Percentiles rank a stretch among this genome's conserved stretches.
phyloP scores from a whole-genome alignment of 2,329 filamentous ascomycete species.

The Fusarium musae region DNA sequence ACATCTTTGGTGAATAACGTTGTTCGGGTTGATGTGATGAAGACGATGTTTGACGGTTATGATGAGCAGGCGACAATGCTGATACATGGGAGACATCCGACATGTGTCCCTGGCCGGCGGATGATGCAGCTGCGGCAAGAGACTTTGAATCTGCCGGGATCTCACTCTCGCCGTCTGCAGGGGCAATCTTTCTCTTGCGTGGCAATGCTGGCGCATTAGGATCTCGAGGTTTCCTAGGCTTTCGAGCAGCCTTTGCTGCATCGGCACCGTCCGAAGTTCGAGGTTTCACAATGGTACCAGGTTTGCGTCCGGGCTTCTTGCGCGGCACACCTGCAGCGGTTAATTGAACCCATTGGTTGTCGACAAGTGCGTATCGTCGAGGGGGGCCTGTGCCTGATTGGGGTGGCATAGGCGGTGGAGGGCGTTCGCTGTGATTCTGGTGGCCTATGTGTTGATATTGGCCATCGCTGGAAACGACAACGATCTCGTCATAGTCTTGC shows the following conservation, averaged over 20 bases:
- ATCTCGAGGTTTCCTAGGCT: slow-evolving; percentile 67
- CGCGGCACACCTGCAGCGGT: slow-evolving; percentile 68
- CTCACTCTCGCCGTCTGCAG: slow-evolving; percentile 53
- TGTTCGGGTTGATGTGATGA: slow-evolving; percentile 43
- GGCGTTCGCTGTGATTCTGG: slow-evolving; percentile 32
- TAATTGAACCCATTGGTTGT: slow-evolving; percentile 59
- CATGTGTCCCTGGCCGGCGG: slow-evolving; percentile 36
- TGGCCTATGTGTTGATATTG: slow-evolving; percentile 40
- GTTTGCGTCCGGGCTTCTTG: slow-evolving; percentile 74
- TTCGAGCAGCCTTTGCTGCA: slow-evolving; percentile 58
- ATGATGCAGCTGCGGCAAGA: slow-evolving; percentile 45
- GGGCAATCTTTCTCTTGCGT: slow-evolving; percentile 65
- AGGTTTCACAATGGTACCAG: slow-evolving; percentile 64
- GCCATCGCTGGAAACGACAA: slow-evolving; percentile 53
- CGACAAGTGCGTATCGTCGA: slow-evolving; percentile 50
- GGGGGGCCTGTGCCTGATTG: slow-evolving; percentile 40
- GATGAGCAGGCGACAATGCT: slow-evolving; percentile 43
- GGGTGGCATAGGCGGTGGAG: slow-evolving; percentile 38
- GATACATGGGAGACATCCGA: slow-evolving; percentile 41
- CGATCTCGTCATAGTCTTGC: slow-evolving; percentile 61
- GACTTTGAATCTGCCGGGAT: slow-evolving; percentile 50
- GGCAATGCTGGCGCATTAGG: slow-evolving; percentile 66
- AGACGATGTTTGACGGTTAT: slow-evolving; percentile 46
- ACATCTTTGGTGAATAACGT: slow-evolving; percentile 57
- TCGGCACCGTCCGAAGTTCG: slow-evolving; percentile 54